Conservation (phyloP, 1,139 yeast genomes). For the Lodderomyces pseudojiufengensis region DNA sequence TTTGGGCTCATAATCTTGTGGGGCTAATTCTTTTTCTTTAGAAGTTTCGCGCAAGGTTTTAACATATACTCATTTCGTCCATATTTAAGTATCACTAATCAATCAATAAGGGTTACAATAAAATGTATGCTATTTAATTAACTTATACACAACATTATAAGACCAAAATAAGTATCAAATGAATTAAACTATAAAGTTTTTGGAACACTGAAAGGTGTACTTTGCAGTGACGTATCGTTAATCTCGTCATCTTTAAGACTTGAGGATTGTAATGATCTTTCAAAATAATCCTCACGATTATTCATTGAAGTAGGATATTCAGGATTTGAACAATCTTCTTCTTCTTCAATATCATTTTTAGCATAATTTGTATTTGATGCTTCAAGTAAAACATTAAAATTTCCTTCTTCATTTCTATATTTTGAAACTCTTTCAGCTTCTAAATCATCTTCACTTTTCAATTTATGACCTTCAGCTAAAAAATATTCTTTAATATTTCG, state of each 20-base stretch:
- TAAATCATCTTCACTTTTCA: conserved; percentile 19
- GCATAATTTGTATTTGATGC: not conserved
- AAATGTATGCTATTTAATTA: too few species aligned
- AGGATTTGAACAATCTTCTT: conserved; percentile 1
- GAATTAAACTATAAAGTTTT: conserved; percentile 7
- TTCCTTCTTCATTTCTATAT: conserved; percentile 1
- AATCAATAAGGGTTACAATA: too few species aligned
- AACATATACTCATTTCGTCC: too few species aligned
- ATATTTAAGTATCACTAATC: too few species aligned
- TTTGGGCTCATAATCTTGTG: too few species aligned
- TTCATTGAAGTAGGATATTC: conserved; percentile 6
- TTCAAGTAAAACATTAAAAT: conserved; percentile 5
- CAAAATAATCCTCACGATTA: conserved; percentile 9
- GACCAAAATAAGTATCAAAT: too few species aligned
- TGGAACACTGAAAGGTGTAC: conserved; percentile 10
- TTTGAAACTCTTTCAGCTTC: conserved; percentile 6
- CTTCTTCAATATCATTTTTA: not conserved
- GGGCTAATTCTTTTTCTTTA: too few species aligned
- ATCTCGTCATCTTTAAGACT: conserved; percentile 10
- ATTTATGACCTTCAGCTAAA: conserved; percentile 24
- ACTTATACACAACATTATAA: too few species aligned
- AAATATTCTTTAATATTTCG: conserved; percentile 37
- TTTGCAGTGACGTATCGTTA: conserved; percentile 9
- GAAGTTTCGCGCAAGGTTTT: too few species aligned
- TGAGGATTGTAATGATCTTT: conserved; percentile 8